These are phyloP conservation scores for Clitoria ternatea DNA, from an alignment of 306 rosid genomes.

Conservation along the genomic window DNA sequence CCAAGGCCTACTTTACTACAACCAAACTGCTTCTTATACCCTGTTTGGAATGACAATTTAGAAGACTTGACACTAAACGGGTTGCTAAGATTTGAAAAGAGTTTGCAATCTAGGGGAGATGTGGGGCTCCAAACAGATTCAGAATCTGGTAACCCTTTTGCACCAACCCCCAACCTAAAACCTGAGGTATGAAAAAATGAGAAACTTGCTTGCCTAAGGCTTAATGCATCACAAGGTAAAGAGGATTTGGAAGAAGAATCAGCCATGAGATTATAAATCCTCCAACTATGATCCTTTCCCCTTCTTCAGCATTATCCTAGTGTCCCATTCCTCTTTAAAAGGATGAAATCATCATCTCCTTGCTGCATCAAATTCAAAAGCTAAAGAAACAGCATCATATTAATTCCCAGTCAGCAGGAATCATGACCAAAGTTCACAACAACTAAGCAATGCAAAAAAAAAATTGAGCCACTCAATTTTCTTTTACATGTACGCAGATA, in stretches of 20 bases:
- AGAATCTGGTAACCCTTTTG: conserved; percentile 48
- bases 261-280: conserved; percentile 52
- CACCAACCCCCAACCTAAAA: conserved; percentile 53
- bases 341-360: conserved; percentile 19
- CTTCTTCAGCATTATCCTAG: conserved; percentile 35
- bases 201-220: conserved; percentile 52
- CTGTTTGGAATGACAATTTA: conserved; percentile 33
- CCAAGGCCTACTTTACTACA: conserved; percentile 68
- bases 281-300: conserved; percentile 25
- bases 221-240: conserved; percentile 39
- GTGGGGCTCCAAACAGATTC: conserved; percentile 80
- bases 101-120: conserved; percentile 67
- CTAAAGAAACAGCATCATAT: conserved; percentile 13
- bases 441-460: conserved; percentile 17
- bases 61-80: conserved; percentile 45
- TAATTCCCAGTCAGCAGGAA: conserved; percentile 7
- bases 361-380: conserved; percentile 37
- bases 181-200: conserved; percentile 60
- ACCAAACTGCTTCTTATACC: conserved; percentile 41
- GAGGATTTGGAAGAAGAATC: conserved; percentile 51
- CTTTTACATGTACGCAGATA: not conserved
- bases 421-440: conserved; percentile 11
- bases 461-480: not conserved
- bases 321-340: conserved; percentile 30
- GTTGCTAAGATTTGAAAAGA: conserved; percentile 56